phyloP scores from a whole-genome alignment of 2,329 filamentous ascomycete genomes.

The Leptographium lundbergii region DNA sequence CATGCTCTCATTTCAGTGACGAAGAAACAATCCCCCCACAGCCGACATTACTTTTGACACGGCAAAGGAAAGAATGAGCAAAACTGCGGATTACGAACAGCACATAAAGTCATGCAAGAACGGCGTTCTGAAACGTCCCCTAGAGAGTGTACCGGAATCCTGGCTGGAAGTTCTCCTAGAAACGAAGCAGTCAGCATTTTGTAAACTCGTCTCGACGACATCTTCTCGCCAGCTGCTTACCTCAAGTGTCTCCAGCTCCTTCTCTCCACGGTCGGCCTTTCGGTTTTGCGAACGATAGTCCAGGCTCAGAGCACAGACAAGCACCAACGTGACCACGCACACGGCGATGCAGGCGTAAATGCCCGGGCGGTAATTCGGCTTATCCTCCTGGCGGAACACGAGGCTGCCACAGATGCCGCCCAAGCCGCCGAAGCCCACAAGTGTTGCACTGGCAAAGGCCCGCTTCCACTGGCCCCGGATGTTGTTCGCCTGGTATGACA shows the following conservation, averaged over 20 bases:
- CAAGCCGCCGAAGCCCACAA: slow-evolving; percentile 65
- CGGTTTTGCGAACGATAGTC: slow-evolving; percentile 31
- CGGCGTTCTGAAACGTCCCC: slow-evolving; percentile 1
- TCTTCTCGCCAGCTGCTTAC: slow-evolving; percentile 13
- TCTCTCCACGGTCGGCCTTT: slow-evolving; percentile 40
- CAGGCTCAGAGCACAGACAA: slow-evolving; percentile 29
- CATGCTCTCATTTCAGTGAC: not conserved
- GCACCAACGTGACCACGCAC: slow-evolving; percentile 29
- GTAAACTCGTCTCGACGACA: not conserved
- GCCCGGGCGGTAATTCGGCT: slow-evolving; percentile 39
- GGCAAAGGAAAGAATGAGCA: too few relatives aligned
- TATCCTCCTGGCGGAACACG: slow-evolving; percentile 52
- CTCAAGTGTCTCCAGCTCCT: slow-evolving; percentile 31
- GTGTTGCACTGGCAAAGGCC: slow-evolving; percentile 61
- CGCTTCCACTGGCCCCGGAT: slow-evolving; percentile 83
- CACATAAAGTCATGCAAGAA: not conserved
- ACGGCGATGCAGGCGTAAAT: slow-evolving; percentile 43
- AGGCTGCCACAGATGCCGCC: slow-evolving; percentile 66
- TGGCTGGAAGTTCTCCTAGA: slow-evolving; percentile 24
- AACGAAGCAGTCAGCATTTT: not conserved
- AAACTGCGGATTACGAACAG: too few relatives aligned
- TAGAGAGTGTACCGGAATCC: slow-evolving; percentile 29
- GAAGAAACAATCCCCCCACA: too few relatives aligned
- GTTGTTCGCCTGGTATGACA: slow-evolving; percentile 80
- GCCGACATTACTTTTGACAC: too few relatives aligned